Conservation (phyloP, 306 rosid species). For the Cercis canadensis region DNA sequence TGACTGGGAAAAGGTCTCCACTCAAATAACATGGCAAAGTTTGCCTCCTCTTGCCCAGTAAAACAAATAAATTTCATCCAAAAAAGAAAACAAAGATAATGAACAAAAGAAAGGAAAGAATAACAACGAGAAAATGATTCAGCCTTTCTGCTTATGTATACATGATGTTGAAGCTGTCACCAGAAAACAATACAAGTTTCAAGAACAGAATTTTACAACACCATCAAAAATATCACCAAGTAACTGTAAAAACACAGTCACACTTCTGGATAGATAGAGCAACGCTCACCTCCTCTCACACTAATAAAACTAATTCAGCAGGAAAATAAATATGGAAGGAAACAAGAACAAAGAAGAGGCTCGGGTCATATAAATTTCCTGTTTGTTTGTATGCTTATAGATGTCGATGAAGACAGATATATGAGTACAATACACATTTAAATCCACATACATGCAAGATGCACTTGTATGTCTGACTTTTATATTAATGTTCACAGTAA, state of each 20-base stretch:
- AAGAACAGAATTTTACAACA: not conserved
- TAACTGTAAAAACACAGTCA: not conserved
- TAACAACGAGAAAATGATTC: not conserved
- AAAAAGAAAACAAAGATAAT: no score
- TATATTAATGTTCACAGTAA: not conserved
- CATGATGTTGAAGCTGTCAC: not conserved
- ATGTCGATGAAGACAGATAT: not conserved
- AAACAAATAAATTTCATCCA: not conserved
- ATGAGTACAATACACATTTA: not conserved
- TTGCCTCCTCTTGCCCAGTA: not conserved
- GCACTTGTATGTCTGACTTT: not conserved
- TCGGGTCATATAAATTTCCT: not conserved
- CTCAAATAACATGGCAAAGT: conserved; percentile 18
- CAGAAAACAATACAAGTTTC: not conserved
- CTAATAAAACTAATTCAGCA: not conserved
- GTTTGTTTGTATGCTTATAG: not conserved
- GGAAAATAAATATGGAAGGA: not conserved
- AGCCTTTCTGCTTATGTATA: not conserved
- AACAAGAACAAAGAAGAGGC: not conserved
- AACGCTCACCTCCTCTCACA: not conserved
- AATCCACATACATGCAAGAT: not conserved
- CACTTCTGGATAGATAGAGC: not conserved
- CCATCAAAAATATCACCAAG: not conserved
- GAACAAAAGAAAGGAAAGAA: not conserved
- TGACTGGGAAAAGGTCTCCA: conserved; percentile 8